These are phyloP conservation scores for Canavalia gladiata DNA, from an alignment of 306 rosid species.

Conservation along the genomic window DNA sequence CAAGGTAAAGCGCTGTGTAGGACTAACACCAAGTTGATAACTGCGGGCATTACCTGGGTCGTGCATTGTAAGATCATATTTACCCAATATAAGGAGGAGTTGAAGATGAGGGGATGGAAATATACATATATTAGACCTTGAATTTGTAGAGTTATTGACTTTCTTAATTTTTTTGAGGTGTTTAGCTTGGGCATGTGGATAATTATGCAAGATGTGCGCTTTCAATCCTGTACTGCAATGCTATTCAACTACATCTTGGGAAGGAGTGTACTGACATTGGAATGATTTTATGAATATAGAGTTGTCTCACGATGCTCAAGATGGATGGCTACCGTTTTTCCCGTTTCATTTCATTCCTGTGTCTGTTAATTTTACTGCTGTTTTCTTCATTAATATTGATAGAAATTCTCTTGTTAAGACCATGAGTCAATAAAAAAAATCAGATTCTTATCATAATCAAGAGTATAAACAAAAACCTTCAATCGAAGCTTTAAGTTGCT, in stretches of 20 bases:
- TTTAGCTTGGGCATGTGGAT: neutral
- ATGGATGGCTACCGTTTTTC: neutral
- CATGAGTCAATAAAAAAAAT: too few relatives aligned
- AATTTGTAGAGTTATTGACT: constrained; percentile 30
- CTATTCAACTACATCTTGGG: constrained; percentile 18
- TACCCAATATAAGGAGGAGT: neutral
- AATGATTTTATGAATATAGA: constrained; percentile 7
- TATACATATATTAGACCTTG: constrained; percentile 4
- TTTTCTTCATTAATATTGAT: too few relatives aligned
- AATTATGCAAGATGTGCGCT: neutral
- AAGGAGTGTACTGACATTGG: constrained; percentile 10
- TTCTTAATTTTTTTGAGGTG: neutral
- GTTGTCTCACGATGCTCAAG: neutral
- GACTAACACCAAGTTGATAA: constrained; percentile 19
- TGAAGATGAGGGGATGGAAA: neutral
- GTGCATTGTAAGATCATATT: constrained; percentile 5
- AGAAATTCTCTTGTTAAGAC: too few relatives aligned
- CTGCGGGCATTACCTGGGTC: constrained; percentile 11
- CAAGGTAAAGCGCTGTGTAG: constrained; percentile 27
- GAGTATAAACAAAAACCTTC: too few relatives aligned
- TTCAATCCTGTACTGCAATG: neutral
- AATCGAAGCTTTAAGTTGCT: neutral
- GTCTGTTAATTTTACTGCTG: neutral
- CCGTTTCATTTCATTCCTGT: neutral
- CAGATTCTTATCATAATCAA: too few relatives aligned